Base-by-base conservation (phyloP, 2,329 filamentous ascomycete genomes). In the Claviceps sp. region DNA sequence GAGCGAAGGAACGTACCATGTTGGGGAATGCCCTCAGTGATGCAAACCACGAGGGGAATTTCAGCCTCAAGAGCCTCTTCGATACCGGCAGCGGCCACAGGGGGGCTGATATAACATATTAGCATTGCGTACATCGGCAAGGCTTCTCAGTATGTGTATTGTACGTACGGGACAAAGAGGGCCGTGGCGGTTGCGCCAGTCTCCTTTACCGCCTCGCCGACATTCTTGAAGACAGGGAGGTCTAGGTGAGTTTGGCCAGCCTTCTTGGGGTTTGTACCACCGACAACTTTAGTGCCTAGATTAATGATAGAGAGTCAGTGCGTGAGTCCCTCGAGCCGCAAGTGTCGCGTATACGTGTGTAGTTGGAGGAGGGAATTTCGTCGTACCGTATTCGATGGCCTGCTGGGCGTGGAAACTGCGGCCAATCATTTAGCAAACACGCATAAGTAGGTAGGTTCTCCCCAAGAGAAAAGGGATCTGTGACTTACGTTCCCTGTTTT, bases 191-290 rank as follows among this genome's bases (percentile, higher is more conserved):
- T 90, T 58, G 93, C 91, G 65, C 89, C 88, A 49, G 89, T 94
- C 72, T 89, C 75, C 78, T 90, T 93, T 59, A 95, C 82, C 58
- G 87, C 93, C 52, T 98, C 89, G 61, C 74, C 73, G 61, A 98
- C 93, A 63, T 80, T 91, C 64, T 82, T 87, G 73, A 97, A 98
- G 65, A 98, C 93, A 54, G 93, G 93, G 61, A 86, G 85, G 67
- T 83, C 89, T 57, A 98, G 82, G 72, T 98, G 93, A 67, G 82
- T 84, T 64, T 81, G 74, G 66, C 93, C 93, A 60, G 93, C 93
- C 78, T 98, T 98, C 81, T 95, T 97, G 68, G 93, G 93, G 77
- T 97, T 97, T 66, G 91, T 97, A 67, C 93, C 93, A 70, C 93
- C 93, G 60, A 98, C 89, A 60, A 98, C 89, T 70, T 95, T 91